Evolutionary conservation across 768 basidiomycete genomes (phyloP).

Genomic region (Boletus reticulatus): DNA sequence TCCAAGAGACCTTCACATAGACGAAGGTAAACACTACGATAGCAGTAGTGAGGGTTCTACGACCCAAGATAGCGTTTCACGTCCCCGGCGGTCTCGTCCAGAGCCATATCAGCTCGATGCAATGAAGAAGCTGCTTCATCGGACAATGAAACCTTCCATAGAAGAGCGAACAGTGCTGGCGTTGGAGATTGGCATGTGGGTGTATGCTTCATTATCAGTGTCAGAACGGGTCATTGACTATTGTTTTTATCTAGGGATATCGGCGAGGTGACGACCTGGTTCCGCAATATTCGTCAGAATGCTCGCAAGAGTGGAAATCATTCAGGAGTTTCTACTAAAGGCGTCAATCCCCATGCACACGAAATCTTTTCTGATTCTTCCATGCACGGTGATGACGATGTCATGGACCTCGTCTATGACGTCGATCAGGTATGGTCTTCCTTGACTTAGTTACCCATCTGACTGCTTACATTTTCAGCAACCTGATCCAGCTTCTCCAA

Average conservation of each 20-base stretch:
- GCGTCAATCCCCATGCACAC: conserved; percentile 41
- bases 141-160: conserved; percentile 75
- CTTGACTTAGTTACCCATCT: too few species aligned
- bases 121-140: too few species aligned
- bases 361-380: conserved; percentile 52
- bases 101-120: too few species aligned
- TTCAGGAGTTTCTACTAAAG: conserved; percentile 38
- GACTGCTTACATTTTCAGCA: too few species aligned
- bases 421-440: not conserved
- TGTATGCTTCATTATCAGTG: conserved; percentile 9
- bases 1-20: too few species aligned
- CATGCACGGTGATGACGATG: conserved; percentile 40
- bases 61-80: too few species aligned
- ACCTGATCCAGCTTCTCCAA: too few species aligned
- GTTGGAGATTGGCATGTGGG: conserved; percentile 74
- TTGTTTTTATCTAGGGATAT: conserved; percentile 57
- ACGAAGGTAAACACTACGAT: too few species aligned
- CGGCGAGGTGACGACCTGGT: conserved; percentile 86
- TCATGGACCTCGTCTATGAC: conserved; percentile 49
- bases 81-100: too few species aligned
- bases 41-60: too few species aligned
- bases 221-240: conserved; percentile 10
- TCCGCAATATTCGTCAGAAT: conserved; percentile 81
- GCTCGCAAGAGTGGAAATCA: conserved; percentile 66
- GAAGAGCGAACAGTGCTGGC: conserved; percentile 76